Percentiles rank a stretch among this genome's conserved stretches.
These are phyloP conservation scores for Xylaria sp. DNA, from an alignment of 2,329 filamentous ascomycete genomes.

Conservation along the genomic window DNA sequence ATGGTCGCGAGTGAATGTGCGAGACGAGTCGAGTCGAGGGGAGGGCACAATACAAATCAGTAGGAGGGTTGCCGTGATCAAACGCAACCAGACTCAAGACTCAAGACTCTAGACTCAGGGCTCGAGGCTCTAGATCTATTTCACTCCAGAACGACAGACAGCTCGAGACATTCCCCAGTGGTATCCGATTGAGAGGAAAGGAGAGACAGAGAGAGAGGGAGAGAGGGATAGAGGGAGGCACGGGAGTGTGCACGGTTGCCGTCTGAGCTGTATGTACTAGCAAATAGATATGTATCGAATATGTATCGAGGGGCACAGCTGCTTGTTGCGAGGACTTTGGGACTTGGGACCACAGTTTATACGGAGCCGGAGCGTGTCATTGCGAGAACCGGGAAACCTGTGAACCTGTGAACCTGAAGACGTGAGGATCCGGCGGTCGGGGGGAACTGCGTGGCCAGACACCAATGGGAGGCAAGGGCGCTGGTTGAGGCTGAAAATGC, in stretches of 20 bases:
- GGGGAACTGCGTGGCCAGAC: not conserved
- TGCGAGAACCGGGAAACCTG: not conserved
- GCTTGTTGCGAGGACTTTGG: not conserved
- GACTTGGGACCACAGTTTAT: conserved; percentile 21
- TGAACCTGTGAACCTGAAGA: not conserved
- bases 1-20: conserved; percentile 50
- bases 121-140: too few species aligned
- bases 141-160: not conserved
- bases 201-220: not conserved
- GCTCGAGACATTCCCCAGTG: conserved; percentile 16
- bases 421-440: not conserved
- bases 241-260: not conserved
- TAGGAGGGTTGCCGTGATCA: too few species aligned
- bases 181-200: not conserved
- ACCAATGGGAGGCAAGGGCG: conserved; percentile 7
- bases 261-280: not conserved
- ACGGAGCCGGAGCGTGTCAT: conserved; percentile 27
- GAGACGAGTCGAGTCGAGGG: too few species aligned
- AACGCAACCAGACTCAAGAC: too few species aligned
- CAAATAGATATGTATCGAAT: too few species aligned
- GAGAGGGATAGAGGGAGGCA: not conserved
- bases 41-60: too few species aligned
- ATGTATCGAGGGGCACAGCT: conserved; percentile 17
- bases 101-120: too few species aligned
- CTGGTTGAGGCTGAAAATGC: not conserved